Percentiles rank a stretch among this genome's conserved stretches.
These are phyloP conservation scores for Oryza glaberrima DNA, from an alignment of 176 grass and related monocot species.

Conservation along the genomic window DNA sequence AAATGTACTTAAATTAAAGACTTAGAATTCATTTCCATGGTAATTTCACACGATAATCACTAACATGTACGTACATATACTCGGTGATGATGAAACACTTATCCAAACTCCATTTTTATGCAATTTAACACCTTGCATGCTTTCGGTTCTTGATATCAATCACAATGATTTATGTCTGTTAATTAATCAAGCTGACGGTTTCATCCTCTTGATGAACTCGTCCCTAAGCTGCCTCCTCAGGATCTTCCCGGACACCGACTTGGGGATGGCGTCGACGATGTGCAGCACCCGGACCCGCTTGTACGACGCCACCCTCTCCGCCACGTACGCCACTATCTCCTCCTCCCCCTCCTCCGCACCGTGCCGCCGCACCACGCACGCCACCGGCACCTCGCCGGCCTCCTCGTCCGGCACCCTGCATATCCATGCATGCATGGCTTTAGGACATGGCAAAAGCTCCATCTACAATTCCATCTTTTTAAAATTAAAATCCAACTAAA, in stretches of 20 bases:
- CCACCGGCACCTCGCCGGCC: slow-evolving; percentile 79
- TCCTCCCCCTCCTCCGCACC: slow-evolving; percentile 54
- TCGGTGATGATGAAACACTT: too few relatives aligned
- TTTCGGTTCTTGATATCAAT: not conserved
- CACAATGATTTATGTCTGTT: not conserved
- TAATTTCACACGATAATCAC: too few relatives aligned
- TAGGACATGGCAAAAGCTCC: too few relatives aligned
- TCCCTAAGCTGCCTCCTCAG: slow-evolving; percentile 80
- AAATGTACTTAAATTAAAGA: too few relatives aligned
- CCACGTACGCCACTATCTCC: slow-evolving; percentile 70
- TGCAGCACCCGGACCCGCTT: slow-evolving; percentile 69
- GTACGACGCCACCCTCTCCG: slow-evolving; percentile 66
- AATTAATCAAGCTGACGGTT: not conserved
- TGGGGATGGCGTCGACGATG: slow-evolving; percentile 77
- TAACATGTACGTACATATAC: too few relatives aligned
- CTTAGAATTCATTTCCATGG: too few relatives aligned
- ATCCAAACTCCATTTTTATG: too few relatives aligned
- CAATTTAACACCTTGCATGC: not conserved
- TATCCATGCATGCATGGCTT: not conserved
- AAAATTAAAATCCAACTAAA: too few relatives aligned
- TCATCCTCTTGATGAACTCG: slow-evolving; percentile 40
- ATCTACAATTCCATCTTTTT: too few relatives aligned
- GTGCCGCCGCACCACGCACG: slow-evolving; percentile 65
- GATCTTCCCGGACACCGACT: slow-evolving; percentile 87
- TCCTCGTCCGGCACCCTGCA: slow-evolving; percentile 83